phyloP scores from a whole-genome alignment of 495 filamentous ascomycete genomes.

The Geopyxis carbonaria region DNA sequence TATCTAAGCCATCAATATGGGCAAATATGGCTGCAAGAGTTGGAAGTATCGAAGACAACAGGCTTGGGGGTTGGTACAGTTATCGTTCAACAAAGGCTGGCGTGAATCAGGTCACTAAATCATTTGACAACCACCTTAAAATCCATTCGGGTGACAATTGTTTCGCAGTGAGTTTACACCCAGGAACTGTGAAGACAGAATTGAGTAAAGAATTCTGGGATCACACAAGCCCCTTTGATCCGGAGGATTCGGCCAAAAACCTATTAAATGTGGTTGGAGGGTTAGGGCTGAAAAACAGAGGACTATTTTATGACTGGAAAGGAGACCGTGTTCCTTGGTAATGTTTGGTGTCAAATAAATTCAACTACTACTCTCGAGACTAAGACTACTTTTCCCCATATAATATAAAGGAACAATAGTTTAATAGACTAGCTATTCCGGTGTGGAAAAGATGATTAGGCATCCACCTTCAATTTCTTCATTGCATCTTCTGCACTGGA shows the following conservation, averaged over 20 bases:
- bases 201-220: slow-evolving; percentile 58
- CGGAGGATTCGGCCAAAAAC: slow-evolving; percentile 26
- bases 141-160: slow-evolving; percentile 38
- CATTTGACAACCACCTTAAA: slow-evolving; percentile 51
- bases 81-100: slow-evolving; percentile 61
- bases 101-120: slow-evolving; percentile 52
- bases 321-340: slow-evolving; percentile 43
- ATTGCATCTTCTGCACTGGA: slow-evolving; percentile 27
- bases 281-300: slow-evolving; percentile 37
- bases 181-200: slow-evolving; percentile 63
- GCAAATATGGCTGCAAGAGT: slow-evolving; percentile 60
- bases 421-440: no score
- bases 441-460: no score
- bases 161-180: slow-evolving; percentile 56
- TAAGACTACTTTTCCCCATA: no score
- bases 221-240: slow-evolving; percentile 28
- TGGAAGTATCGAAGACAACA: slow-evolving; percentile 54
- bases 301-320: slow-evolving; percentile 62
- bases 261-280: slow-evolving; percentile 29
- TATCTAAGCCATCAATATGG: slow-evolving; percentile 37
- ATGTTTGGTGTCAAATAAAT: no score
- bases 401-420: no score
- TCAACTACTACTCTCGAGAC: no score
- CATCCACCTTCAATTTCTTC: slow-evolving; percentile 25
- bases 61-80: slow-evolving; percentile 53